Evolutionary conservation across 2,329 filamentous ascomycete species (phyloP).

Genomic region (Neonectria neomacrospora): DNA sequence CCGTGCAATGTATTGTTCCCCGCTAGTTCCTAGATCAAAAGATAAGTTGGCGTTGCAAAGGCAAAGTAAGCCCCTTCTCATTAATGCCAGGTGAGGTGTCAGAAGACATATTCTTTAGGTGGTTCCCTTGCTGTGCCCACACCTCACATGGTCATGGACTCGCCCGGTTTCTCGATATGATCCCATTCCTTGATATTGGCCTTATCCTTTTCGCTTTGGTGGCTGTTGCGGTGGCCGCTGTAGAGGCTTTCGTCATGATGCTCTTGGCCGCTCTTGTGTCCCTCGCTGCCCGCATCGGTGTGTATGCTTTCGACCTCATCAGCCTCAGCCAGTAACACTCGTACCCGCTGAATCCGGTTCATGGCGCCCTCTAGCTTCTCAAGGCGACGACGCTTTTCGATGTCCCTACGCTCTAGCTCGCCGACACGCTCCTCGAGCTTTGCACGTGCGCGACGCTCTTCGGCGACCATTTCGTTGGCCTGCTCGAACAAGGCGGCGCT

Average conservation of each 20-base stretch:
- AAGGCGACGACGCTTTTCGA: conserved; percentile 74
- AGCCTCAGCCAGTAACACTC: conserved; percentile 64
- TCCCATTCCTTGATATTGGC: neutral
- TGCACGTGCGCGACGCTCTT: conserved; percentile 76
- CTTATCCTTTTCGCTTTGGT: conserved; percentile 1
- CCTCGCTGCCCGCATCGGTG: neutral
- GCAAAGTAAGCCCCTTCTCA: neutral
- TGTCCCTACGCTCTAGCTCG: conserved; percentile 75
- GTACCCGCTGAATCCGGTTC: conserved; percentile 75
- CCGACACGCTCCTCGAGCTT: conserved; percentile 76
- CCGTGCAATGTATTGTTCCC: conserved; percentile 11
- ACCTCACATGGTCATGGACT: neutral
- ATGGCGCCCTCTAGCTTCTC: conserved; percentile 79
- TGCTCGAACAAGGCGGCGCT: conserved; percentile 81
- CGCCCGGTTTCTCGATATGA: neutral
- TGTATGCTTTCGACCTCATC: conserved; percentile 30
- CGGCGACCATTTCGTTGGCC: conserved; percentile 88
- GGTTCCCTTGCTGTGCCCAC: neutral
- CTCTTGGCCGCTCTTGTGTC: neutral
- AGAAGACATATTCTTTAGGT: neutral
- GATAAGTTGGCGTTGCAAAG: conserved; percentile 2
- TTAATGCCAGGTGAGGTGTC: neutral
- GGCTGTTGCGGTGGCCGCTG: neutral
- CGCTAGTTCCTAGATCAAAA: conserved; percentile 18
- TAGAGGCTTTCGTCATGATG: neutral